Evolutionary conservation across 768 basidiomycete genomes (phyloP).

Genomic region (Pisolithus microcarpus): DNA sequence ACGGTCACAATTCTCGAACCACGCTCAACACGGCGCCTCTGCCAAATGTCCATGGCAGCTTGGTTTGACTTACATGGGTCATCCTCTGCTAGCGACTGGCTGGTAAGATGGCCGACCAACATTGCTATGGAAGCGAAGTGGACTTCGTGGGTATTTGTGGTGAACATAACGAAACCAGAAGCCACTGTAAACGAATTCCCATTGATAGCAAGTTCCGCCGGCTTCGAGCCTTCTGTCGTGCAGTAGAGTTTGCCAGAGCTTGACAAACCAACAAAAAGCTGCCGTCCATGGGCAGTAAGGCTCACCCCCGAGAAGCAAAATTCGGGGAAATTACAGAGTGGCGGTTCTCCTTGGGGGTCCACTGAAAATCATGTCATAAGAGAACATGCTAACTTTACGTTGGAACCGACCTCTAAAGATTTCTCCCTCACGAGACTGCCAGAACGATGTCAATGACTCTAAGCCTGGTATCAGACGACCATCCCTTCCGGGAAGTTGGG

Average conservation of each 20-base stretch:
- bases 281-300: constrained; percentile 8
- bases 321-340: constrained; percentile 43
- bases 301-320: constrained; percentile 48
- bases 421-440: constrained; percentile 43
- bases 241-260: constrained; percentile 59
- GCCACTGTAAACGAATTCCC: constrained; percentile 69
- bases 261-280: constrained; percentile 57
- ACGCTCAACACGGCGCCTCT: constrained; percentile 77
- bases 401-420: constrained; percentile 37
- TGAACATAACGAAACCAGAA: constrained; percentile 77
- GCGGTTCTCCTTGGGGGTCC: constrained; percentile 13
- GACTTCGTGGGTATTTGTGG: constrained; percentile 74
- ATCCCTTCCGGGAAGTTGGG: constrained; percentile 31
- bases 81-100: constrained; percentile 16
- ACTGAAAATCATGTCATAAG: constrained; percentile 5
- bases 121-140: constrained; percentile 51
- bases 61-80: constrained; percentile 17
- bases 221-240: constrained; percentile 24
- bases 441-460: constrained; percentile 20
- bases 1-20: constrained; percentile 86
- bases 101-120: constrained; percentile 8
- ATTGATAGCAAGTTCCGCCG: constrained; percentile 39
- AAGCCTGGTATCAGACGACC: constrained; percentile 39
- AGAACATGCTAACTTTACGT: not conserved
- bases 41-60: constrained; percentile 37